phyloP scores from a whole-genome alignment of 176 grass and related monocot species.

The Phoenix dactylifera region DNA sequence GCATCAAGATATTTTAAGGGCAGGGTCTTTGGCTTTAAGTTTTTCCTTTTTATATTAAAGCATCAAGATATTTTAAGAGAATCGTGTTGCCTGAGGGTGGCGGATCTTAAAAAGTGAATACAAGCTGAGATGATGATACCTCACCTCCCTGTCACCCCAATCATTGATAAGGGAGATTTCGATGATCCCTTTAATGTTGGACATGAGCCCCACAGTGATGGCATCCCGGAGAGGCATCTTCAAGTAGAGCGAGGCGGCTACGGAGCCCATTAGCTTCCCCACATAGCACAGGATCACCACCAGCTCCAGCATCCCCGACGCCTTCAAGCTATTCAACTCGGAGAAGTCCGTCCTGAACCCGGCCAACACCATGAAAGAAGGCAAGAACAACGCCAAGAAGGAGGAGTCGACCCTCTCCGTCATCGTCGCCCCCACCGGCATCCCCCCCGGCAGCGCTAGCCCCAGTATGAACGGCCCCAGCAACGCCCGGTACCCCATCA shows the following conservation, averaged over 20 bases:
- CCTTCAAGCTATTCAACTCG: constrained; percentile 21
- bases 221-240: constrained; percentile 45
- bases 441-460: constrained; percentile 51
- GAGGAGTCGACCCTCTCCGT: constrained; percentile 64
- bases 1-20: no score
- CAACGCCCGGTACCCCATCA: constrained; percentile 56
- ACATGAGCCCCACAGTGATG: constrained; percentile 45
- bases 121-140: no score
- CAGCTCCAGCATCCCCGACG: constrained; percentile 53
- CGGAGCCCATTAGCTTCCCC: constrained; percentile 50
- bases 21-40: no score
- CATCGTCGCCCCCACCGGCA: constrained; percentile 72
- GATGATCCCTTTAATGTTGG: constrained; percentile 63
- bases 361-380: constrained; percentile 51
- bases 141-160: constrained; percentile 34
- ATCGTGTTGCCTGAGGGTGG: no score
- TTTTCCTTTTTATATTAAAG: no score
- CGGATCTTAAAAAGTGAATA: no score
- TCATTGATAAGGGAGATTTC: constrained; percentile 69
- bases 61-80: no score
- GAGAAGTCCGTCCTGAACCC: constrained; percentile 63
- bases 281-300: constrained; percentile 47
- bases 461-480: constrained; percentile 63
- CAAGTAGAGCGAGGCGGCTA: constrained; percentile 43
- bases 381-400: constrained; percentile 59